Base-by-base conservation (phyloP, 1,139 yeast genomes). In the Yueomyces sp. region DNA sequence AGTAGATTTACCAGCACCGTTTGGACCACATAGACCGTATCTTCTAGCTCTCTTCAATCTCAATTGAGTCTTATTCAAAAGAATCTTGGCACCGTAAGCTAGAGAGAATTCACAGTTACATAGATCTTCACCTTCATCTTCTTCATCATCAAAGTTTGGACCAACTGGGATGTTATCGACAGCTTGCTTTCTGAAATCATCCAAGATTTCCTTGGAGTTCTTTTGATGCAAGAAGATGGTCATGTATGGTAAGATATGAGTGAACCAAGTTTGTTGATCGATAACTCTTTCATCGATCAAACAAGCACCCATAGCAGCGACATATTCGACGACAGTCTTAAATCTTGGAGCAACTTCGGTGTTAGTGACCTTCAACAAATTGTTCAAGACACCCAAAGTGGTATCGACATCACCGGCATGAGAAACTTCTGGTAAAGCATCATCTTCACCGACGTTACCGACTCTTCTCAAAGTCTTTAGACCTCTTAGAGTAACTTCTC, bases 101-200 rank as follows among this genome's bases (percentile, higher is more conserved):
- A 89, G 79, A 50, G 97, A 89, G 85, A 89, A 89, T 80, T 91
- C 97, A 81, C 97, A 89, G 93, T 89, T 91, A 81, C 97, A 91
- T 67, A 89, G 78, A 68, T 91, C 98, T 76, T 91, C 97, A 75
- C 97, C 98, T 66, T 91, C 97, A 66, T 89, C 98, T 68, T 91
- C 98, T 76, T 89, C 97, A 69, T 89, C 97, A 68, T 84, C 96
- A 68, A 87, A 86, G 63, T 80, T 70, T 62, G 95, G 94, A 61
- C 94, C 93, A 64, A 78, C 81, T 64, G 97, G 97, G 62, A 89
- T 89, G 85, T 89, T 89, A 74, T 87, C 95, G 66, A 89, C 80
- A 56, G 97, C 87, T 73, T 82, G 75, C 77, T 79, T 81, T 76
- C 97, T 85, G 81, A 79, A 85, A 67, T 82, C 85, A 72, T 86